These are phyloP conservation scores for Colletotrichum sp. DNA, from an alignment of 2,329 filamentous ascomycete genomes.

Conservation along the genomic window DNA sequence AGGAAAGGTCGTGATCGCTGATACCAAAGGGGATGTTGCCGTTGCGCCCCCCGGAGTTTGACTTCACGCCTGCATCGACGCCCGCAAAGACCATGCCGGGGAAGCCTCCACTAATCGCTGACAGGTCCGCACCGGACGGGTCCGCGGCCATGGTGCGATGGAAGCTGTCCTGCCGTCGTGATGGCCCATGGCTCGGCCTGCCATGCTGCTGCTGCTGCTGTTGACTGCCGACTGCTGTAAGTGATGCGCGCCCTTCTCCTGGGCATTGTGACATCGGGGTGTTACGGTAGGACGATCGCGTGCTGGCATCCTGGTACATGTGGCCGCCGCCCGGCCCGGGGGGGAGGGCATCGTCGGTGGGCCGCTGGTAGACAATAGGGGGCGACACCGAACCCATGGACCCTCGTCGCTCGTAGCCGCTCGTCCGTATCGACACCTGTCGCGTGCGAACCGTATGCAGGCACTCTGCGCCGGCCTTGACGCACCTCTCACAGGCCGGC, in stretches of 20 bases:
- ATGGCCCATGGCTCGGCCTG: neutral
- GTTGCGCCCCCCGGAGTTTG: neutral
- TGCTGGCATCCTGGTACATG: neutral
- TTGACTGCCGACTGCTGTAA: neutral
- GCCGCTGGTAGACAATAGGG: neutral
- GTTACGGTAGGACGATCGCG: neutral
- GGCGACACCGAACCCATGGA: neutral
- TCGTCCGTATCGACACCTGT: neutral
- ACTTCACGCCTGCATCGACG: neutral
- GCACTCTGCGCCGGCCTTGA: constrained; percentile 7
- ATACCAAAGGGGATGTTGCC: neutral
- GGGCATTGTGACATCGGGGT: neutral
- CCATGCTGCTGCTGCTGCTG: neutral
- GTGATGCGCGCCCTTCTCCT: neutral
- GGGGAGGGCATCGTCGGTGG: neutral
- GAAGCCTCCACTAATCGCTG: neutral
- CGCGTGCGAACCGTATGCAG: neutral
- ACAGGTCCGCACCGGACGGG: neutral
- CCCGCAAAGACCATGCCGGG: neutral
- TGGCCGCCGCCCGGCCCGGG: neutral
- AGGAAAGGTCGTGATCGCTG: neutral
- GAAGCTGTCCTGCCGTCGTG: neutral
- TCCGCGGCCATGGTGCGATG: neutral
- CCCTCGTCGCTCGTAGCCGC: neutral
- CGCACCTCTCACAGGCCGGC: neutral